These are phyloP conservation scores for Termitomyces sp. DNA, from an alignment of 1,284 basidiomycete species.

Conservation along the genomic window DNA sequence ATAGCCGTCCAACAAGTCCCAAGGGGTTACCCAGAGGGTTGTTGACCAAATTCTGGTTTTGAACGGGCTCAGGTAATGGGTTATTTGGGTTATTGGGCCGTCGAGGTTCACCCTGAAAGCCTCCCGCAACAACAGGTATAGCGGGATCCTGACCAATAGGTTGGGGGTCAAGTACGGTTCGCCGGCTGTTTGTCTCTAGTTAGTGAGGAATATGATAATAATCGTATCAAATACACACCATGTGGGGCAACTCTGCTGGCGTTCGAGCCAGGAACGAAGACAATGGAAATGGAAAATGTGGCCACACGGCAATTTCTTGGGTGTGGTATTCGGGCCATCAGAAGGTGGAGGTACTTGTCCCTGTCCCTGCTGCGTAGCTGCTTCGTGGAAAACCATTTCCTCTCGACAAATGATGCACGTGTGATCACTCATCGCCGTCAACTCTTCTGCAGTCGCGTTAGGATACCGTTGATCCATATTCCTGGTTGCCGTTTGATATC, in stretches of 20 bases:
- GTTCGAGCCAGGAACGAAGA: conserved; percentile 93
- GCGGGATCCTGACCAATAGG: conserved; percentile 31
- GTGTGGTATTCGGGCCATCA: conserved; percentile 88
- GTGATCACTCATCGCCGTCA: conserved; percentile 75
- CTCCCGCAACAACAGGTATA: conserved; percentile 31
- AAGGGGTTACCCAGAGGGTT: conserved; percentile 38
- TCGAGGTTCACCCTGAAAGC: conserved; percentile 19
- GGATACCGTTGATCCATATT: conserved; percentile 98
- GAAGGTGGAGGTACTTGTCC: conserved; percentile 26
- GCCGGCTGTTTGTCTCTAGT: conserved; percentile 51
- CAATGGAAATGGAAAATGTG: conserved; percentile 99
- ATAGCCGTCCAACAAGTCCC: conserved; percentile 47
- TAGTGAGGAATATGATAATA: neutral
- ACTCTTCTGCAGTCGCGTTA: conserved; percentile 85
- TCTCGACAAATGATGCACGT: conserved; percentile 99
- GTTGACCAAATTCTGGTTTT: conserved; percentile 18
- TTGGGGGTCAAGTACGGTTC: conserved; percentile 72
- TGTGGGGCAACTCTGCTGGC: conserved; percentile 94
- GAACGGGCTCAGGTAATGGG: conserved; percentile 15
- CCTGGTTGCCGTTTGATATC: conserved; percentile 89
- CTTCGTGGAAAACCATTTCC: conserved; percentile 70
- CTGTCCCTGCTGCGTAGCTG: conserved; percentile 24
- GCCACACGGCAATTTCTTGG: conserved; percentile 93
- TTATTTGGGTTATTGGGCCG: conserved; percentile 16
- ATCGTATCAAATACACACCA: conserved; percentile 57